A percentile compares a stretch with the other conserved stretches of the same genome.
Conservation (phyloP, 371 early-diverging fungal genomes). For the Fennellomyces sp. region DNA sequence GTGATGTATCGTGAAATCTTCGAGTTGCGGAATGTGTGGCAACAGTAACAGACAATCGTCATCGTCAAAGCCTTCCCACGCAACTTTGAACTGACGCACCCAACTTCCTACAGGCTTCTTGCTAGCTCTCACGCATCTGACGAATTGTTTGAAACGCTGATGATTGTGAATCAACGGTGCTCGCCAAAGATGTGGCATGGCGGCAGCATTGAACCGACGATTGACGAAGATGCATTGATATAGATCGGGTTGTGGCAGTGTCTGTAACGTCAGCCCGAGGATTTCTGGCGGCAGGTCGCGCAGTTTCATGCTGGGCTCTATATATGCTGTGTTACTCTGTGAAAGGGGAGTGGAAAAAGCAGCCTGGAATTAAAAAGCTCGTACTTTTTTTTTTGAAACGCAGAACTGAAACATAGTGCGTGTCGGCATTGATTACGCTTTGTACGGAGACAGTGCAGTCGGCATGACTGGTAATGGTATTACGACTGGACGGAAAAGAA, state of each 20-base stretch:
- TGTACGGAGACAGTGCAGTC: too few species aligned
- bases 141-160: slow-evolving; percentile 1
- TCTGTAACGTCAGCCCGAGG: slow-evolving; percentile 12
- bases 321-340: too few species aligned
- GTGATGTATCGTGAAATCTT: slow-evolving; percentile 25
- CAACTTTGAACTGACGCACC: slow-evolving; percentile 15
- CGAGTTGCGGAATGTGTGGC: slow-evolving; percentile 33
- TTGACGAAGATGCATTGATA: slow-evolving; percentile 20
- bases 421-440: too few species aligned
- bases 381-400: too few species aligned
- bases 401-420: too few species aligned
- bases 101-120: slow-evolving; percentile 10
- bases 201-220: slow-evolving; percentile 18
- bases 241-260: slow-evolving; percentile 1
- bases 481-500: too few species aligned
- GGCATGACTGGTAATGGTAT: too few species aligned
- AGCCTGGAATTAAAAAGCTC: too few species aligned
- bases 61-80: slow-evolving; percentile 3
- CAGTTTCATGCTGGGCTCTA: slow-evolving; percentile 17
- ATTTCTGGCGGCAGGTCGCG: slow-evolving; percentile 22
- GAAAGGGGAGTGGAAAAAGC: too few species aligned
- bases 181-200: slow-evolving; percentile 24
- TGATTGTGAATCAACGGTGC: slow-evolving; percentile 9
- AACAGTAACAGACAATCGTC: slow-evolving; percentile 30
- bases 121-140: slow-evolving; percentile 2